Evolutionary conservation across 768 basidiomycete genomes (phyloP).

Genomic region (Boletus rufocinnamomeus): DNA sequence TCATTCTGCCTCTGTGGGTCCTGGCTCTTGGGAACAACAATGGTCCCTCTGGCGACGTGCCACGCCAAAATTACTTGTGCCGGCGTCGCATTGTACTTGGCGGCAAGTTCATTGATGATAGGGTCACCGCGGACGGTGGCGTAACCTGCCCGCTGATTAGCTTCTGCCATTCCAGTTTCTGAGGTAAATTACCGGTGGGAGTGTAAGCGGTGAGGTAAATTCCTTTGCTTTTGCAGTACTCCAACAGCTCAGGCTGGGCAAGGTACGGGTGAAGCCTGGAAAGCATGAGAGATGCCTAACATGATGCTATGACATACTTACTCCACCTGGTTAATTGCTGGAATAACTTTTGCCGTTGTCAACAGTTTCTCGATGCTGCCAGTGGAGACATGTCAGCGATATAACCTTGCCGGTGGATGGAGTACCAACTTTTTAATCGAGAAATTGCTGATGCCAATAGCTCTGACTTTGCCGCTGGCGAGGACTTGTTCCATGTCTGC

Average conservation of each 20-base stretch:
- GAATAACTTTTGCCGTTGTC: conserved; percentile 50
- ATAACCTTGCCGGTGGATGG: neutral
- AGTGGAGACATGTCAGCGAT: neutral
- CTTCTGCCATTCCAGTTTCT: neutral
- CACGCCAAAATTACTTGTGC: conserved; percentile 37
- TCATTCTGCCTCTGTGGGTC: conserved; percentile 38
- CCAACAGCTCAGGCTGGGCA: conserved; percentile 50
- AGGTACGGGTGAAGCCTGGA: conserved; percentile 59
- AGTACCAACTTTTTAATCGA: conserved; percentile 31
- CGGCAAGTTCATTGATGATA: conserved; percentile 30
- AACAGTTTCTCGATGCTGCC: conserved; percentile 39
- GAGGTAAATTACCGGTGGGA: conserved; percentile 41
- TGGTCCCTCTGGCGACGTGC: conserved; percentile 14
- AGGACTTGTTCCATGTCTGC: conserved; percentile 16
- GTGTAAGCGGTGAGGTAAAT: conserved; percentile 73
- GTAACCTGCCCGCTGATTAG: conserved; percentile 19
- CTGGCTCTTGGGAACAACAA: conserved; percentile 50
- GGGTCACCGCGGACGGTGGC: conserved; percentile 33
- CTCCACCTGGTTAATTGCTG: conserved; percentile 70
- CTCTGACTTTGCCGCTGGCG: conserved; percentile 27
- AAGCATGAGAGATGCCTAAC: conserved; percentile 25
- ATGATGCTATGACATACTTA: neutral
- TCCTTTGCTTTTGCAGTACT: conserved; percentile 58
- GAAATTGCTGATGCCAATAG: conserved; percentile 47
- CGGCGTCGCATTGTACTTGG: conserved; percentile 31